phyloP scores from a whole-genome alignment of 2,329 filamentous ascomycete genomes.

The Xylariales sp. region DNA sequence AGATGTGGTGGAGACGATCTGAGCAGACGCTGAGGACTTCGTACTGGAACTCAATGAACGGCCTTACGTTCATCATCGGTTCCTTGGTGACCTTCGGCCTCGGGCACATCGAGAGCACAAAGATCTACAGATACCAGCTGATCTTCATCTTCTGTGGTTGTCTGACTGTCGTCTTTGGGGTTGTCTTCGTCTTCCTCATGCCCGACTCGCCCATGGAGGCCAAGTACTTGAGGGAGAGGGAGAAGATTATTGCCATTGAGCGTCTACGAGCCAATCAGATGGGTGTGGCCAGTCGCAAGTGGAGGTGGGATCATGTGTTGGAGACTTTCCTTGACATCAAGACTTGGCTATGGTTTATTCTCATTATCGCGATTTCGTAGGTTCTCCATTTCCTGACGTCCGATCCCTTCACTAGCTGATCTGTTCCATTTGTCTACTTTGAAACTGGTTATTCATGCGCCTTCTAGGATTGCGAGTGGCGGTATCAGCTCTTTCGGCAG shows the following conservation, averaged over 20 bases:
- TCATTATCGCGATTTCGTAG: slow-evolving; percentile 54
- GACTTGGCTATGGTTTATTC: slow-evolving; percentile 56
- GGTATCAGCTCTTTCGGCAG: slow-evolving; percentile 34
- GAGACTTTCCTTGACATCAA: slow-evolving; percentile 38
- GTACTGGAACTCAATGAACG: slow-evolving; percentile 53
- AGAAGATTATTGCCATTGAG: slow-evolving; percentile 64
- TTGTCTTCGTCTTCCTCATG: slow-evolving; percentile 51
- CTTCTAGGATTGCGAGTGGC: slow-evolving; percentile 32
- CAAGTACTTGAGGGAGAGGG: slow-evolving; percentile 57
- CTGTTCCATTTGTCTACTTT: too few relatives aligned
- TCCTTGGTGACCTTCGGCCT: slow-evolving; percentile 49
- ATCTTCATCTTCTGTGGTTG: slow-evolving; percentile 45
- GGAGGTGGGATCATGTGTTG: slow-evolving; percentile 62
- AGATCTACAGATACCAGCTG: slow-evolving; percentile 47
- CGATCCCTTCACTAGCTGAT: too few relatives aligned
- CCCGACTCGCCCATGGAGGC: slow-evolving; percentile 60
- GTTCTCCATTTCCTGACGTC: slow-evolving; percentile 47
- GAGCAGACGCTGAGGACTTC: slow-evolving; percentile 46
- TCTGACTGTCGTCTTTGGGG: slow-evolving; percentile 46
- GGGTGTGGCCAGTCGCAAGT: slow-evolving; percentile 66
- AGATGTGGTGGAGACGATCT: slow-evolving; percentile 49
- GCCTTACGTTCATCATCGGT: slow-evolving; percentile 50
- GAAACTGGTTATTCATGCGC: too few relatives aligned
- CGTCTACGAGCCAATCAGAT: slow-evolving; percentile 71
- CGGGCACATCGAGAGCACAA: slow-evolving; percentile 39